These are phyloP conservation scores for Ogataea siamensis DNA, from an alignment of 805 yeast species.

Conservation along the genomic window DNA sequence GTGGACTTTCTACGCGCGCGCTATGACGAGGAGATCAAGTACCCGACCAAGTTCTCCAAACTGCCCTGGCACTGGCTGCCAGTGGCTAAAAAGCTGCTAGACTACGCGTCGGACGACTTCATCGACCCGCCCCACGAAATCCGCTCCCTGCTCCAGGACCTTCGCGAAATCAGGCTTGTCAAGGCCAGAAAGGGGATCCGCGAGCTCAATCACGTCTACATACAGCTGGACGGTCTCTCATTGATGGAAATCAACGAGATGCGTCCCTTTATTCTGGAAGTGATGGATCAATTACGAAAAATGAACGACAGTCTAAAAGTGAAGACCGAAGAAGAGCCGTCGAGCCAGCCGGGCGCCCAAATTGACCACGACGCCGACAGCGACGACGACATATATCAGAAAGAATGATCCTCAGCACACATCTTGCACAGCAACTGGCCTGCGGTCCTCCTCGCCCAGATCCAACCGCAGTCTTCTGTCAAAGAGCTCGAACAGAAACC, in stretches of 20 bases:
- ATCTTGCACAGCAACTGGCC: conserved; percentile 50
- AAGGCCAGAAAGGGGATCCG: conserved; percentile 79
- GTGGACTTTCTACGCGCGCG: conserved; percentile 49
- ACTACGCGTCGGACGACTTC: conserved; percentile 73
- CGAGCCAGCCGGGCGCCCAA: conserved; percentile 7
- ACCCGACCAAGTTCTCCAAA: conserved; percentile 57
- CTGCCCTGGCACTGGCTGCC: conserved; percentile 93
- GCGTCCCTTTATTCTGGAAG: conserved; percentile 73
- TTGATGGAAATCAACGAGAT: conserved; percentile 84
- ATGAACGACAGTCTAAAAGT: conserved; percentile 40
- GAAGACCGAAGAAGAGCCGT: conserved; percentile 9
- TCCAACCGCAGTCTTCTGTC: conserved; percentile 65
- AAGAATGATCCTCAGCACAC: conserved; percentile 49
- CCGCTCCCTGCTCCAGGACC: conserved; percentile 71
- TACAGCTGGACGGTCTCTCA: conserved; percentile 80
- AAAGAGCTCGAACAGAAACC: conserved; percentile 68
- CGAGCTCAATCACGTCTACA: conserved; percentile 76
- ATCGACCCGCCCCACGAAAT: conserved; percentile 69
- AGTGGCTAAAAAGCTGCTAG: conserved; percentile 63
- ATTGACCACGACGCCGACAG: conserved; percentile 19
- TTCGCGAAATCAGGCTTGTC: conserved; percentile 76
- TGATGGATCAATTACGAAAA: conserved; percentile 74
- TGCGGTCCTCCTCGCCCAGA: conserved; percentile 61
- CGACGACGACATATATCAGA: conserved; percentile 26
- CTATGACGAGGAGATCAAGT: conserved; percentile 64